phyloP scores from a whole-genome alignment of 345 rosid genomes.

The Schrenkiella parvula region DNA sequence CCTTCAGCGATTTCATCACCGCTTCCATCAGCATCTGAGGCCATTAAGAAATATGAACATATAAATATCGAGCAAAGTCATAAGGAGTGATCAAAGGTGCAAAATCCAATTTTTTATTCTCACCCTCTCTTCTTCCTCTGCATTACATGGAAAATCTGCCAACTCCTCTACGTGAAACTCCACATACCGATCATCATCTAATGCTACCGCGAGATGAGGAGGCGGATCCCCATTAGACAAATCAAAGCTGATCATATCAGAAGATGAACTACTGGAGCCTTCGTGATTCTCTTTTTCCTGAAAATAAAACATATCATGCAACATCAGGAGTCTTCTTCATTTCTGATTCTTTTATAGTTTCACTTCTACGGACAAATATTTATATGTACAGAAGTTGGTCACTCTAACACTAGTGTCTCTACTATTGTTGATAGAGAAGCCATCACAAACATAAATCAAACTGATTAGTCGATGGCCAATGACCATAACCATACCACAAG shows the following conservation, averaged over 20 bases:
- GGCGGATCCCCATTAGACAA: conserved; percentile 62
- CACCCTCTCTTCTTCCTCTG: conserved; percentile 88
- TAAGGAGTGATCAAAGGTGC: not conserved
- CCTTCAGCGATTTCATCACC: conserved; percentile 62
- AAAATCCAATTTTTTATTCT: conserved; percentile 11
- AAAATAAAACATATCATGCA: conserved; percentile 15
- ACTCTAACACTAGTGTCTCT: not conserved
- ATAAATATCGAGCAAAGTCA: not conserved
- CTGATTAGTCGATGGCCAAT: not conserved
- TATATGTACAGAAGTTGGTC: not conserved
- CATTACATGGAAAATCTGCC: conserved; percentile 63
- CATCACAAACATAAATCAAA: not conserved
- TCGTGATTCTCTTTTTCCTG: conserved; percentile 52
- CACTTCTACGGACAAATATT: not conserved
- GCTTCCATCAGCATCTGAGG: conserved; percentile 92
- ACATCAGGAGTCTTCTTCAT: conserved; percentile 3
- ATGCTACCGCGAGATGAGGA: conserved; percentile 49
- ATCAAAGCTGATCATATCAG: conserved; percentile 84
- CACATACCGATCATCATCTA: conserved; percentile 71
- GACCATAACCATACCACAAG: not conserved
- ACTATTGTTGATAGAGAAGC: not conserved
- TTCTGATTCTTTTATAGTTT: not conserved
- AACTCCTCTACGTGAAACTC: conserved; percentile 83
- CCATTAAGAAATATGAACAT: conserved; percentile 8
- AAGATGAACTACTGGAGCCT: conserved; percentile 51